Evolutionary conservation across 148 eudicot species (phyloP), one percentile per base, ranked within the genome.

Genomic region (Vaccinium corymbosum): DNA sequence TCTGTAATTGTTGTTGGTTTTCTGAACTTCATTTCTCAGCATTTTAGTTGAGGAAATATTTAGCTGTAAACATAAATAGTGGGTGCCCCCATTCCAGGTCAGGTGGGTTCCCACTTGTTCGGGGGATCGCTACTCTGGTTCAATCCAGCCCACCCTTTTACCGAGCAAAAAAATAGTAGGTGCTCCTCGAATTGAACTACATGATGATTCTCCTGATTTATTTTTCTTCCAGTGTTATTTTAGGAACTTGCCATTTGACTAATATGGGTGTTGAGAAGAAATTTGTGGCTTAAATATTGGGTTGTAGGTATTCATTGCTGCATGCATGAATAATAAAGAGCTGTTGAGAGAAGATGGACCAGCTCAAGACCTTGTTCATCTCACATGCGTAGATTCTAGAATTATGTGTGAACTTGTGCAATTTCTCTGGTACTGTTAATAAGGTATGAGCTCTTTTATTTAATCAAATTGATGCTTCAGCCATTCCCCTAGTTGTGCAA

Each of bases 301-400:
- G 42, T 48, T 35, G 15, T 20, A 9, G n/a, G 27, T 15, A 59
- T 55, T 16, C 22, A 79, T 56, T 55, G 52, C 14, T 49, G 6
- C 32, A 46, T 76, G 49, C 48, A 75, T 46, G 56, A 76, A 76
- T 77, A 32, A n/a, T 76, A 13, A 59, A 20, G 29, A 11, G 27
- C 57, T 50, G 14, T 9, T 22, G 76, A 32, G 89, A 84, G 83
- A 95, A 97, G 90, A 83, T 93, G 88, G 94, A 94, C 87, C 86
- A 84, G 83, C 92, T 94, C 71, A 93, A 92, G 94, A 92, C 86
- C 82, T 84, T 97, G 62, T 22, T 25, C 83, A 89, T 22, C 88
- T 93, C 86, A 81, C 81, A 82, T 85, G 81, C n/a, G 53, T 84
- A 70, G 90, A 92, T 84, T 79, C 88, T 72, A 92, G 90, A 88